Evolutionary conservation across 2,329 filamentous ascomycete genomes (phyloP), one percentile per base, ranked within the genome.

Genomic region (Hawksworthiomyces lignivorus): DNA sequence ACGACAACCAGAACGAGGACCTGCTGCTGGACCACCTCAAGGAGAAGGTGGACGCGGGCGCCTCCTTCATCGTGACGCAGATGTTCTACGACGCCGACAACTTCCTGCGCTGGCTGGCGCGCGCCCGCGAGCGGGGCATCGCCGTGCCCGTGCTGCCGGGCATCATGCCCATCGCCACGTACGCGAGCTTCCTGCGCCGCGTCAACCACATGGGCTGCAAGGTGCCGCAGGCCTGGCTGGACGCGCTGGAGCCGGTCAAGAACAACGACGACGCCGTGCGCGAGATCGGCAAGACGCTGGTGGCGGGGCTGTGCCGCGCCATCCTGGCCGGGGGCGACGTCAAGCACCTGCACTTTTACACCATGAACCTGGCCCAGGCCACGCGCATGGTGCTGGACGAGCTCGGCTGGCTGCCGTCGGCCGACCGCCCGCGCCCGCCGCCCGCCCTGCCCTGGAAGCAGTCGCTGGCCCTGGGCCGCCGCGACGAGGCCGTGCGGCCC

Each of bases 71-170:
- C 50, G 86, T 98, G 41, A 97, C 92, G 0, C 92, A 98, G 67
- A 98, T 98, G 92, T 97, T 97, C 67, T 98, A 98, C 69, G 90
- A 98, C 57, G 89, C 80, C 37, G 90, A 98, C 56, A 90, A 92
- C 59, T 98, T 98, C 64, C 65, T 97, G 41, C 76, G 81, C 40
- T 98, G 92, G 92, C 84, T 94, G 28, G 71, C 77, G 52, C 92
- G 86, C 60, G 88, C 90, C 45, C 83, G 89, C 37, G 87, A 82
- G 39, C 81, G 79, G 56, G 92, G 92, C 36, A 90, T 98, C 57
- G 81, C 68, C 18, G 53, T 60, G 7, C 61, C 61, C 30, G 87
- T 90, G 48, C 77, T 94, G 36, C 87, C 87, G 1, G 87, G 87
- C 19, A 92, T 94, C 60, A 94, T 94, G 87, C 87, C 87, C 1